Conservation (phyloP, 345 rosid species). For the Salix caprea region DNA sequence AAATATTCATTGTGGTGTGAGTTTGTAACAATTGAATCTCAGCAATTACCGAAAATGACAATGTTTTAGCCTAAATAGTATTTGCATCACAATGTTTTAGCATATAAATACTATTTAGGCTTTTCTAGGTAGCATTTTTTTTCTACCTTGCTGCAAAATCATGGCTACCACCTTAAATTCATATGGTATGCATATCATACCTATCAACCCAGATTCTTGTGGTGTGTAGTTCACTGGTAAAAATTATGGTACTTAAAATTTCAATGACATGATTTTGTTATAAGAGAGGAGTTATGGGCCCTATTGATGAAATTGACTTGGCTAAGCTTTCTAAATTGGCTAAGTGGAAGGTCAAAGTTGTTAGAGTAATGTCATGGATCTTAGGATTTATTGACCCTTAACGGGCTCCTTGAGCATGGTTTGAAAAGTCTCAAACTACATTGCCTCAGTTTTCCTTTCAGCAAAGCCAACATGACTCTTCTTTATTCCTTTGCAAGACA, state of each 20-base stretch:
- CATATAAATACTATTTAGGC: no score
- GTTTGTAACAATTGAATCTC: no score
- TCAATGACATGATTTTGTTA: conserved; percentile 6
- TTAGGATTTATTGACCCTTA: neutral
- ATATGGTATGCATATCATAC: no score
- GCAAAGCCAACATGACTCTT: no score
- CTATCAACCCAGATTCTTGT: neutral
- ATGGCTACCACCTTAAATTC: no score
- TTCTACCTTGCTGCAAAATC: neutral
- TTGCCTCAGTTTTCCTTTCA: no score
- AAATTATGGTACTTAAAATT: conserved; percentile 10
- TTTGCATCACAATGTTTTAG: no score
- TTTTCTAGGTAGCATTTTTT: neutral
- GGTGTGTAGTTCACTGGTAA: neutral
- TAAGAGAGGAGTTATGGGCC: conserved; percentile 1
- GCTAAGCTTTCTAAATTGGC: neutral
- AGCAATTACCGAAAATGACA: no score
- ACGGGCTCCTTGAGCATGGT: no score
- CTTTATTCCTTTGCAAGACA: no score
- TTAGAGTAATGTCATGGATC: conserved; percentile 3
- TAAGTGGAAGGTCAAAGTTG: conserved; percentile 1
- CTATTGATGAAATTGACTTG: neutral
- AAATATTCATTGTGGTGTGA: neutral
- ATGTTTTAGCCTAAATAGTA: no score
- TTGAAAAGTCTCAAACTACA: no score